Base-by-base conservation (phyloP, 768 basidiomycete species). In the Mycena amicta region DNA sequence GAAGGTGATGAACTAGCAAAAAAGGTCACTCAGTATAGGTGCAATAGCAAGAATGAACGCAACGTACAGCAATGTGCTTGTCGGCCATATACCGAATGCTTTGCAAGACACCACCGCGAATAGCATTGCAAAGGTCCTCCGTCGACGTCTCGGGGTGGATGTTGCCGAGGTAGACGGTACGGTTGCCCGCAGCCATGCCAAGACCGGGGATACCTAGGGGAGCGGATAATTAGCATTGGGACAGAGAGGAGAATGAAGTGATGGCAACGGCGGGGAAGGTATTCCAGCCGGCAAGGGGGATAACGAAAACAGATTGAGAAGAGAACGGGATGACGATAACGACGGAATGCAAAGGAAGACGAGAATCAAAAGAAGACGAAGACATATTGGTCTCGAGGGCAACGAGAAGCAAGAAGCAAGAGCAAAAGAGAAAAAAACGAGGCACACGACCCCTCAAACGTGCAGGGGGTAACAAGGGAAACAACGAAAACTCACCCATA, bases 21-120 rank as follows among this genome's bases (percentile, higher is more conserved):
- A n/a, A n/a, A n/a, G n/a, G n/a, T n/a, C n/a, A n/a, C n/a, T n/a
- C n/a, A n/a, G n/a, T n/a, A n/a, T n/a, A n/a, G n/a, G n/a, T 25
- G 27, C 13, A 23, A 28, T 13, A 13, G 47, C 22, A 31, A 20
- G 43, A 53, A n/a, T 31, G 31, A 28, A 55, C 6, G 30, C 25
- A 13, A 25, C 31, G 2, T 31, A 95, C 92, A 66, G 94, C 94
- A 69, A 97, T 97, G 70, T 96, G 94, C 79, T 98, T 97, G 67
- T 98, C 97, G 62, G 90, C 88, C 87, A 98, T 91, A 72, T 95
- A 96, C 61, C 93, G 79, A 68, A 99, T 87, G 73, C 93, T 94
- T 76, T 98, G 93, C 51, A 99, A 75, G 61, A 97, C 92, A 47
- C 97, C 97, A n/a, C 96, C 97, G 50, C 97, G 85, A 60, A 99